phyloP scores from a whole-genome alignment of 768 basidiomycete species.

The Steccherinum ochraceum region DNA sequence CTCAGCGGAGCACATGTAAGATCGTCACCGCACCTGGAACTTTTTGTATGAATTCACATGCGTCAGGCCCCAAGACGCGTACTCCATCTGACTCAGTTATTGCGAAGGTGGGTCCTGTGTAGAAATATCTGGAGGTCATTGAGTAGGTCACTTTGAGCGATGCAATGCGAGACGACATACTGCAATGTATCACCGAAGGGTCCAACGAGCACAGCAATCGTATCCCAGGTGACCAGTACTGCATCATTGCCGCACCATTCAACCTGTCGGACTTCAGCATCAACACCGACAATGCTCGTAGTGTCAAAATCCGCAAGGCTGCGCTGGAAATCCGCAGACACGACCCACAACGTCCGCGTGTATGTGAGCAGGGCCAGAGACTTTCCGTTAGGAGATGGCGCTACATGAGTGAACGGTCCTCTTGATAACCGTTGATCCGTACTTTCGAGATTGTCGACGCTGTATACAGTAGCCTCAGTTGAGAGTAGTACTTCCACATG shows the following conservation, averaged over 20 bases:
- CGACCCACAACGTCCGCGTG: constrained; percentile 77
- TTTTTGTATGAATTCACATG: constrained; percentile 88
- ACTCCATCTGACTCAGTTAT: constrained; percentile 89
- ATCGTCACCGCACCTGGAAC: constrained; percentile 64
- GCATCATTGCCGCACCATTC: constrained; percentile 98
- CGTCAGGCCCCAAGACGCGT: constrained; percentile 71
- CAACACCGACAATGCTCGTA: constrained; percentile 41
- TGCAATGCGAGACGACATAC: constrained; percentile 40
- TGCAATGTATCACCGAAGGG: constrained; percentile 83
- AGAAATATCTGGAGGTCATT: constrained; percentile 58
- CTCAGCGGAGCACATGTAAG: too few relatives aligned
- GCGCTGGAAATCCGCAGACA: constrained; percentile 90
- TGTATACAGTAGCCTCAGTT: constrained; percentile 71
- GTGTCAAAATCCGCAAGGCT: constrained; percentile 86
- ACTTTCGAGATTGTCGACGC: constrained; percentile 83
- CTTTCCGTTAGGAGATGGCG: constrained; percentile 92
- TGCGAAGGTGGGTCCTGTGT: constrained; percentile 67
- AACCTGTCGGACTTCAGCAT: constrained; percentile 60
- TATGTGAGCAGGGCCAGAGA: constrained; percentile 79
- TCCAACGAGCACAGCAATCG: constrained; percentile 77
- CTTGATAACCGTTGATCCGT: constrained; percentile 83
- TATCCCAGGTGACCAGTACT: constrained; percentile 79
- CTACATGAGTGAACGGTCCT: constrained; percentile 84
- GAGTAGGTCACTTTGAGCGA: background rate
- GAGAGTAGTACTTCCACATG: constrained; percentile 89